A percentile compares a stretch with the other conserved stretches of the same genome.
Conservation (phyloP, 257 asterid species). For the Solanum commersonii region DNA sequence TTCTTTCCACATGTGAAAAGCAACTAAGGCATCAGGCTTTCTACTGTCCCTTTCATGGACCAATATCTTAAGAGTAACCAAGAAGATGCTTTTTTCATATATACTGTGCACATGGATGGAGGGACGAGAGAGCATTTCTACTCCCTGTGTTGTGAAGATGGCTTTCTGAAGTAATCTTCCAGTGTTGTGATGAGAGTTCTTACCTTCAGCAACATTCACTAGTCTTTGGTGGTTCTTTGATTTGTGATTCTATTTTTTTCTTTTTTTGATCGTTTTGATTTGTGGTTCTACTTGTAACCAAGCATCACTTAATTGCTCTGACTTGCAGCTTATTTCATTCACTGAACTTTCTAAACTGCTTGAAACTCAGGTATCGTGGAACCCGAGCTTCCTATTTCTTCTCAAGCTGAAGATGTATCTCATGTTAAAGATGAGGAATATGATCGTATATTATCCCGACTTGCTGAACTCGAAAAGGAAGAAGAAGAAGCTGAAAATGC, state of each 20-base stretch:
- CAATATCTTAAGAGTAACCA: not conserved
- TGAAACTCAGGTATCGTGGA: conserved; percentile 18
- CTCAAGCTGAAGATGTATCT: conserved; percentile 12
- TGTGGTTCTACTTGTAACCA: not conserved
- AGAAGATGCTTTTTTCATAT: not conserved
- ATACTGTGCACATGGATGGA: not conserved
- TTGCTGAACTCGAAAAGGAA: conserved; percentile 72
- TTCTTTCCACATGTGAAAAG: not conserved
- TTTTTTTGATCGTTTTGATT: not conserved
- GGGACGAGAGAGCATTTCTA: not conserved
- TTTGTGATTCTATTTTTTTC: not conserved
- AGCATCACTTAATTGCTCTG: not conserved
- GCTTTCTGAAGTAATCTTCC: not conserved
- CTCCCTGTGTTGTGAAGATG: not conserved
- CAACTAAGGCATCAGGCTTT: not conserved
- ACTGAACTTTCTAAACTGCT: not conserved
- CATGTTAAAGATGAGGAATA: conserved; percentile 51
- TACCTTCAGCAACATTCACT: not conserved
- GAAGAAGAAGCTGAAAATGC: conserved; percentile 74
- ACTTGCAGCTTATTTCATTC: not conserved
- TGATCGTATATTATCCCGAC: conserved; percentile 37
- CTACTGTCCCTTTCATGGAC: not conserved
- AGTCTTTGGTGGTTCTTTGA: not conserved
- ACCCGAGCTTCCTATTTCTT: conserved; percentile 11
- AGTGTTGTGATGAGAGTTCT: not conserved